Evolutionary conservation across 768 basidiomycete genomes (phyloP).

Genomic region (Pulveroboletus sp.): DNA sequence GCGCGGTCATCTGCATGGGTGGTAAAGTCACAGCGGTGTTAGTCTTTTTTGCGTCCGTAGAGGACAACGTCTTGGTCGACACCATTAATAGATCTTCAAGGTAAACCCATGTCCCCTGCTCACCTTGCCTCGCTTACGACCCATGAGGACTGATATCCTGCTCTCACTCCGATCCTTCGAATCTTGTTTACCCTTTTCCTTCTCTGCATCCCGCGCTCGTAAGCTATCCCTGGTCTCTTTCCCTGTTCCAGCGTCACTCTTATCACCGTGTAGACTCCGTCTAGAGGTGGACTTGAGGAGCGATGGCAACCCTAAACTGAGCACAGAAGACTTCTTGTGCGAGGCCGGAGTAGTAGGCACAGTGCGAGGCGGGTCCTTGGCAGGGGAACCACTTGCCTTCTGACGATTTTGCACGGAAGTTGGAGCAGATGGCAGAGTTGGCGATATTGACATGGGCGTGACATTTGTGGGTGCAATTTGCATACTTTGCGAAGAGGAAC

Average conservation of each 20-base stretch:
- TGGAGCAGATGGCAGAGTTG: slow-evolving; percentile 49
- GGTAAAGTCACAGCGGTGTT: slow-evolving; percentile 70
- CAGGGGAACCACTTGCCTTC: slow-evolving; percentile 47
- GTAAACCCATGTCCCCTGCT: slow-evolving; percentile 17
- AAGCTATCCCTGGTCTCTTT: slow-evolving; percentile 55
- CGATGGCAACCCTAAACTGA: slow-evolving; percentile 76
- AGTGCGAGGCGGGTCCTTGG: slow-evolving; percentile 47
- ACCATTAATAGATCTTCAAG: slow-evolving; percentile 8
- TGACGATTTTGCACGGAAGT: slow-evolving; percentile 37
- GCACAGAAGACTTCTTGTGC: slow-evolving; percentile 77
- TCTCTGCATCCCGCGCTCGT: slow-evolving; percentile 40
- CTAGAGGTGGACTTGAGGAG: slow-evolving; percentile 83
- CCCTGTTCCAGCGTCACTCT: slow-evolving; percentile 33
- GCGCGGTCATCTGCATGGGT: slow-evolving; percentile 85
- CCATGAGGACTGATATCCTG: slow-evolving; percentile 82
- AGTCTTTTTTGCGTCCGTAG: slow-evolving; percentile 71
- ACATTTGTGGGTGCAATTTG: slow-evolving; percentile 49
- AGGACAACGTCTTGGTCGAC: slow-evolving; percentile 67
- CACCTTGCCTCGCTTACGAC: slow-evolving; percentile 89
- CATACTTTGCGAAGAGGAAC: slow-evolving; percentile 86
- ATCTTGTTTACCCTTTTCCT: slow-evolving; percentile 64
- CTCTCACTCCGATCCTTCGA: slow-evolving; percentile 84
- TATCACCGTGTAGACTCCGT: slow-evolving; percentile 68
- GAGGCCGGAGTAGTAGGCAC: slow-evolving; percentile 55
- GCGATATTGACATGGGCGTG: slow-evolving; percentile 41